Percentiles rank a stretch among this genome's conserved stretches.
phyloP scores from a whole-genome alignment of 768 basidiomycete species.

The Suillus fuscotomentosus region DNA sequence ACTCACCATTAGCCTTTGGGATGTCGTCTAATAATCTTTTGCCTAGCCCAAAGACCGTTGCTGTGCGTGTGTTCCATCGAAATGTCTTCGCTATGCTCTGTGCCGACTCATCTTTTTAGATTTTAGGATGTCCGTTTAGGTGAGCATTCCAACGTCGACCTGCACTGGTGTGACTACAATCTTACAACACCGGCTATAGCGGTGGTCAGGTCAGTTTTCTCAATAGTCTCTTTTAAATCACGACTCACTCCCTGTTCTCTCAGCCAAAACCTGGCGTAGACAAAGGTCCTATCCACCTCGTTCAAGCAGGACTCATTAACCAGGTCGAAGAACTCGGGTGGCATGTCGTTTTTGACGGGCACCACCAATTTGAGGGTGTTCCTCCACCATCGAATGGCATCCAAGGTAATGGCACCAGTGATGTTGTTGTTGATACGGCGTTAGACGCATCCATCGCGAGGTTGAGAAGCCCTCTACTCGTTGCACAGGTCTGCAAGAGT shows the following conservation, averaged over 20 bases:
- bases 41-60: slow-evolving; percentile 68
- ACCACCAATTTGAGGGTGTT: slow-evolving; percentile 85
- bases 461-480: slow-evolving; percentile 87
- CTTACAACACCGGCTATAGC: slow-evolving; percentile 16
- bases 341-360: slow-evolving; percentile 87
- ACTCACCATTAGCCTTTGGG: not conserved
- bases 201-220: slow-evolving; percentile 30
- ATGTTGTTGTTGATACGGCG: not conserved
- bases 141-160: slow-evolving; percentile 33
- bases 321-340: slow-evolving; percentile 83
- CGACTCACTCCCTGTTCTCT: slow-evolving; percentile 13
- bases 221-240: not conserved
- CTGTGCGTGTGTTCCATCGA: slow-evolving; percentile 52
- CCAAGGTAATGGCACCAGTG: not conserved
- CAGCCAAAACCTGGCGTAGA: slow-evolving; percentile 83
- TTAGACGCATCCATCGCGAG: slow-evolving; percentile 72
- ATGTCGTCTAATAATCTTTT: slow-evolving; percentile 25
- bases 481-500: slow-evolving; percentile 77
- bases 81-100: too few relatives aligned
- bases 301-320: slow-evolving; percentile 78
- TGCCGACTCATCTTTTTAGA: slow-evolving; percentile 41
- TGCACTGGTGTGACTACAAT: not conserved
- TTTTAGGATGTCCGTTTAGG: slow-evolving; percentile 97
- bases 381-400: slow-evolving; percentile 38
- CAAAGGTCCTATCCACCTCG: slow-evolving; percentile 83